Percentiles rank a stretch among this genome's conserved stretches.
Conservation (phyloP, 768 basidiomycete genomes). For the Mycena capillaripes region DNA sequence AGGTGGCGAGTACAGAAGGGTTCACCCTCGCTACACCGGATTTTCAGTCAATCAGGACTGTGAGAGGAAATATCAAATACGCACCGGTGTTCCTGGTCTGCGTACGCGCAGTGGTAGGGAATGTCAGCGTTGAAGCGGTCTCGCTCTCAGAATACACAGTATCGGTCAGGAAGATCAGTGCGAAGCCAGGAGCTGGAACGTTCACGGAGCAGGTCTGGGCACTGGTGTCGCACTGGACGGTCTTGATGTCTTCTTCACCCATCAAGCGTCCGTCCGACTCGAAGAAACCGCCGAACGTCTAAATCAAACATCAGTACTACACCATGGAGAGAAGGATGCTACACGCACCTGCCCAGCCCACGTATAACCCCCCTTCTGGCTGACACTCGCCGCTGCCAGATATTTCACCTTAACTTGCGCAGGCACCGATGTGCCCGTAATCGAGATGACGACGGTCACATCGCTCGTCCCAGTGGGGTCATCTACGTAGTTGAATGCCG, state of each 20-base stretch:
- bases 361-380: conserved; percentile 73
- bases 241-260: conserved; percentile 68
- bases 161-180: conserved; percentile 78
- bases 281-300: conserved; percentile 75
- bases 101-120: conserved; percentile 71
- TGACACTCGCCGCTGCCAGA: conserved; percentile 65
- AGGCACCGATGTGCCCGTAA: conserved; percentile 57
- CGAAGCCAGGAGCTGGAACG: conserved; percentile 80
- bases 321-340: background rate
- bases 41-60: background rate
- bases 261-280: conserved; percentile 76
- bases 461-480: conserved; percentile 53
- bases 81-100: conserved; percentile 62
- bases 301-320: background rate
- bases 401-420: conserved; percentile 64
- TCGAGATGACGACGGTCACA: conserved; percentile 63
- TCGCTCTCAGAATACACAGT: conserved; percentile 48
- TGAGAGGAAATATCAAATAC: background rate
- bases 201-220: conserved; percentile 68
- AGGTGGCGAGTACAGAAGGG: conserved; percentile 66
- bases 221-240: conserved; percentile 68
- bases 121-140: conserved; percentile 56
- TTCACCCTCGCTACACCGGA: conserved; percentile 59
- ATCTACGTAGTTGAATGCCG: conserved; percentile 63
- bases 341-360: conserved; percentile 80